Evolutionary conservation across 306 rosid genomes (phyloP), one percentile per base, ranked within the genome.

Genomic region (Gillenia trifoliata): DNA sequence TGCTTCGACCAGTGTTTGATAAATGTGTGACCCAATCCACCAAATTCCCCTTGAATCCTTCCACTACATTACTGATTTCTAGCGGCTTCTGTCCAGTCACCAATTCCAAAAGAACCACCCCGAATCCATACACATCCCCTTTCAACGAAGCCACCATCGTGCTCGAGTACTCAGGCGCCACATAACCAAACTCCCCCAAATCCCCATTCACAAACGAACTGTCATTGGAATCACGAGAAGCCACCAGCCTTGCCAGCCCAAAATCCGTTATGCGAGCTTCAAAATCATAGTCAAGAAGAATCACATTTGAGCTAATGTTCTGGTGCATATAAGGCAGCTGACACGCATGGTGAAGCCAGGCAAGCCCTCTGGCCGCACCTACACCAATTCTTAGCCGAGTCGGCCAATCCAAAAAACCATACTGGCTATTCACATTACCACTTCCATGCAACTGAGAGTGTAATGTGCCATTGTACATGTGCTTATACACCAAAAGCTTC

Each of bases 321-420:
- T 85, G 87, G 36, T 87, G 91, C 78, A 84, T 50, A 57, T 79
- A 60, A 0, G 89, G 87, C 2, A 89, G 91, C 23, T 85, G 88
- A 64, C 89, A 87, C 0, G 77, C 86, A 72, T 87, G 88, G 73
- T 87, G 91, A 74, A 87, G 85, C 91, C 91, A 87, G 67, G 91
- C 85, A 66, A 87, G 80, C 23, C 91, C 91, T 62, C 85, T 80
- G 31, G 91, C 85, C 5, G 89, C 87, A 65, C 91, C 91, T 8
- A 82, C 75, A 11, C 85, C 91, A 9, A 87, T 82, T 81, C 79
- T 82, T 29, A 85, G 76, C 81, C 91, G 79, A 1, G 88, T 85
- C 26, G 82, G 78, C 91, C 91, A 87, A 64, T 82, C 91, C 77
- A 87, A 56, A 77, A 80, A 84, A 29, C 80, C 86, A 55, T 87